A percentile compares a stretch with the other conserved stretches of the same genome.
These are phyloP conservation scores for Neltuma alba DNA, from an alignment of 306 rosid genomes.

Conservation along the genomic window DNA sequence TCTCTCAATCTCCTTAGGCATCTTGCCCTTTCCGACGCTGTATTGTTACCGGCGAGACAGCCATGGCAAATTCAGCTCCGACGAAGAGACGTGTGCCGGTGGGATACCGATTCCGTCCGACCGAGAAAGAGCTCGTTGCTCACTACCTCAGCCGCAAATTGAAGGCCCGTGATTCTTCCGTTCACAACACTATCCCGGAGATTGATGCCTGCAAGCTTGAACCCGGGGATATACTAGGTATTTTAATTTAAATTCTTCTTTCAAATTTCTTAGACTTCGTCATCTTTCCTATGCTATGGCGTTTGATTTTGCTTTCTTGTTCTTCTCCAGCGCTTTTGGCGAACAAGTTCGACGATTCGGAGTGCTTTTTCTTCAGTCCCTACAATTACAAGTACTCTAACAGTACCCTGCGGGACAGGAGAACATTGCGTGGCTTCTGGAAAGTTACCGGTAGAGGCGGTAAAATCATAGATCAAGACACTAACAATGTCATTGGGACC, in stretches of 20 bases:
- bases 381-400: too few species aligned
- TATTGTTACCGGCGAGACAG: too few species aligned
- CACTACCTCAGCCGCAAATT: not conserved
- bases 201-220: too few species aligned
- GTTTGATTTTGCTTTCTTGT: too few species aligned
- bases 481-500: not conserved
- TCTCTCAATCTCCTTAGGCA: too few species aligned
- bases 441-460: conserved; percentile 50
- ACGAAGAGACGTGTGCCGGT: conserved; percentile 12
- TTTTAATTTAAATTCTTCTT: too few species aligned
- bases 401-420: conserved; percentile 35
- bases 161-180: conserved; percentile 14
- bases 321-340: not conserved
- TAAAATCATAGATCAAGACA: too few species aligned
- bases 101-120: conserved; percentile 70
- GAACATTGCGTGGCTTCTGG: conserved; percentile 64
- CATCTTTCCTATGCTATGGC: not conserved
- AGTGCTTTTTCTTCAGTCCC: too few species aligned
- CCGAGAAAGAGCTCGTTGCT: conserved; percentile 48
- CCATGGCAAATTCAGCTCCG: too few species aligned
- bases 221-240: conserved; percentile 61
- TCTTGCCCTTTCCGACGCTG: too few species aligned
- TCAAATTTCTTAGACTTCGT: too few species aligned
- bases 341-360: too few species aligned
- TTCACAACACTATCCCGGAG: conserved; percentile 34